phyloP scores from a whole-genome alignment of 768 basidiomycete genomes.

The Suillus luteus region DNA sequence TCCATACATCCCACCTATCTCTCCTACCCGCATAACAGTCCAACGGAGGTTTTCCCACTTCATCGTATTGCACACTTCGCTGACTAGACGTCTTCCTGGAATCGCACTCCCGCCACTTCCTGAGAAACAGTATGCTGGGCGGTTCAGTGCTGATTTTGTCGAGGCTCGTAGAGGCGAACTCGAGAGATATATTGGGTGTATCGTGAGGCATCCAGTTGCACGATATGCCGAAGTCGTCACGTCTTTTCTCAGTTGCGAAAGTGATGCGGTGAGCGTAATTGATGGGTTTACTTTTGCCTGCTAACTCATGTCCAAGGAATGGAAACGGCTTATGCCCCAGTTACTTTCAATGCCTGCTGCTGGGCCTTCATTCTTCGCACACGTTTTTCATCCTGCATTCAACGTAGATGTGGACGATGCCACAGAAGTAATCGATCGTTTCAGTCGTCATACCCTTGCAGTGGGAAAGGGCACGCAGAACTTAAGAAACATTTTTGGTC shows the following conservation, averaged over 20 bases:
- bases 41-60: constrained; percentile 86
- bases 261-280: constrained; percentile 58
- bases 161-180: constrained; percentile 81
- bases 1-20: constrained; percentile 27
- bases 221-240: constrained; percentile 79
- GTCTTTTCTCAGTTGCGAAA: constrained; percentile 78
- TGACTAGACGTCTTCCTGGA: constrained; percentile 69
- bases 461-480: constrained; percentile 71
- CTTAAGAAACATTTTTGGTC: constrained; percentile 61
- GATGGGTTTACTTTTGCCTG: constrained; percentile 5
- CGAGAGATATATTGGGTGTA: constrained; percentile 70
- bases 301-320: constrained; percentile 52
- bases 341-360: constrained; percentile 63
- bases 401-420: constrained; percentile 80
- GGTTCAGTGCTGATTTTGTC: constrained; percentile 80
- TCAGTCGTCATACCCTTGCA: constrained; percentile 64
- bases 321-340: constrained; percentile 62
- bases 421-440: constrained; percentile 54
- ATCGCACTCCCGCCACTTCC: constrained; percentile 81
- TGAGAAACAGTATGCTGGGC: constrained; percentile 81
- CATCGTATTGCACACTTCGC: constrained; percentile 69
- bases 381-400: constrained; percentile 83
- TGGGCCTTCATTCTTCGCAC: constrained; percentile 77
- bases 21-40: constrained; percentile 66
- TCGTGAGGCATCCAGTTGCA: constrained; percentile 76